A percentile compares a stretch with the other conserved stretches of the same genome.
These are phyloP conservation scores for Neocatenulostroma microsporum DNA, from an alignment of 2,329 filamentous ascomycete genomes.

Conservation along the genomic window DNA sequence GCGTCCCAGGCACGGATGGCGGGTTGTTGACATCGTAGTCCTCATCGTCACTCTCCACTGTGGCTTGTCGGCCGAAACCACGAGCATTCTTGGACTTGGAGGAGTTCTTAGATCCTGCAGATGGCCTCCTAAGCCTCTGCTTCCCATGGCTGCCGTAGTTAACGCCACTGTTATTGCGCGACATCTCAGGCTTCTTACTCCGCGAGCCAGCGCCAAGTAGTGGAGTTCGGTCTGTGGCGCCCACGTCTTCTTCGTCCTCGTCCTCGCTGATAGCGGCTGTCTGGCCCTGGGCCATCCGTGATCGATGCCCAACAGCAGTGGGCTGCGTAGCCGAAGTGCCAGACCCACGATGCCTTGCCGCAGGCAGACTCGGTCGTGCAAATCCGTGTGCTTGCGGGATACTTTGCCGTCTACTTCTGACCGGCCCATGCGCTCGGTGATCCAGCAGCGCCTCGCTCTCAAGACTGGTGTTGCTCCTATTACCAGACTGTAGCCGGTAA, in stretches of 20 bases:
- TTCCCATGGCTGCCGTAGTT: conserved; percentile 24
- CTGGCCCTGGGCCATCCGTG: conserved; percentile 9
- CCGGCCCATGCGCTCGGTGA: conserved; percentile 53
- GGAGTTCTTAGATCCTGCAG: conserved; percentile 21
- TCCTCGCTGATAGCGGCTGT: conserved; percentile 38
- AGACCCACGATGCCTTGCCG: conserved; percentile 15
- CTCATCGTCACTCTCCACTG: conserved; percentile 18
- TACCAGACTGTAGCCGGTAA: conserved; percentile 46
- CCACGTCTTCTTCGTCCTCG: conserved; percentile 38
- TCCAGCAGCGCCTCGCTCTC: conserved; percentile 84
- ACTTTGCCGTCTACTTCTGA: conserved; percentile 37
- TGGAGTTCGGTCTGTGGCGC: conserved; percentile 48
- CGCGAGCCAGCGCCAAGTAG: conserved; percentile 38
- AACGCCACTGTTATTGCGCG: conserved; percentile 22
- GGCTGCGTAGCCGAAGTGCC: conserved; percentile 15
- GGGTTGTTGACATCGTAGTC: conserved; percentile 60
- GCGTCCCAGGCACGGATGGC: conserved; percentile 54
- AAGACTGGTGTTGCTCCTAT: conserved; percentile 74
- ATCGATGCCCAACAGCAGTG: conserved; percentile 4
- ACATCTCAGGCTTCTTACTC: conserved; percentile 23
- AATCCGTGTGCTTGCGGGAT: conserved; percentile 33
- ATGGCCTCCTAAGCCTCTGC: conserved; percentile 21
- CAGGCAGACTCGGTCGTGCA: conserved; percentile 18
- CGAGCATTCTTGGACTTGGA: conserved; percentile 12
- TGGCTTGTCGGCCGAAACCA: conserved; percentile 10